Conservation (phyloP, 805 yeast species). For the Metschnikowia colocasiae region DNA sequence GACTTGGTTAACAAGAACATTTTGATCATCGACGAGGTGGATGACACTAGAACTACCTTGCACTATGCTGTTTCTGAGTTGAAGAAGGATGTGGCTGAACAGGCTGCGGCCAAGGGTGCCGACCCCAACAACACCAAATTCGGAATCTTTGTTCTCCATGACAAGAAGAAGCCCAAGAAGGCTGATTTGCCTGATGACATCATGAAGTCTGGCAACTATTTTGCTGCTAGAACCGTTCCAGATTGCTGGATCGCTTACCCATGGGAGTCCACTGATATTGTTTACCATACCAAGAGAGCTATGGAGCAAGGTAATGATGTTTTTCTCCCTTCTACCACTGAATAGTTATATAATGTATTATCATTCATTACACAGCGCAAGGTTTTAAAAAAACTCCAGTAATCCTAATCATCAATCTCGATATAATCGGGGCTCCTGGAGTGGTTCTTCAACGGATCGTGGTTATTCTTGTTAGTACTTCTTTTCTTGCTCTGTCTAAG, state of each 20-base stretch:
- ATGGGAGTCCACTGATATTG: constrained; percentile 84
- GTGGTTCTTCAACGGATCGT: constrained; percentile 57
- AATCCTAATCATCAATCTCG: constrained; percentile 53
- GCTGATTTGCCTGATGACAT: constrained; percentile 65
- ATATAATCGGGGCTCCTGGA: constrained; percentile 74
- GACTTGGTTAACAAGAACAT: constrained; percentile 72
- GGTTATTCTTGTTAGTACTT: constrained; percentile 44
- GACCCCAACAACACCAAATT: constrained; percentile 59
- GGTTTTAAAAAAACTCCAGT: neutral
- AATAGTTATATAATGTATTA: constrained; percentile 1
- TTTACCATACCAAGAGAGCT: constrained; percentile 65
- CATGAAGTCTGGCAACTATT: constrained; percentile 61
- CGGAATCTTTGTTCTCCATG: constrained; percentile 77
- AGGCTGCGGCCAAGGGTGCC: constrained; percentile 59
- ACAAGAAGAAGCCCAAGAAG: constrained; percentile 76
- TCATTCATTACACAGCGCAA: neutral
- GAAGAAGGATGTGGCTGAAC: constrained; percentile 56
- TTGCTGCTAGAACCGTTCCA: constrained; percentile 70
- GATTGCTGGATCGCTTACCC: constrained; percentile 89
- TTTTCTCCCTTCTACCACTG: constrained; percentile 35
- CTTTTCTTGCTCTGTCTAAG: constrained; percentile 69
- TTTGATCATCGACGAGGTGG: constrained; percentile 85
- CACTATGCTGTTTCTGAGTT: constrained; percentile 80
- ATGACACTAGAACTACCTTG: constrained; percentile 85
- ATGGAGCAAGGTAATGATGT: constrained; percentile 67